Evolutionary conservation across 352 stramenopile genomes (phyloP).

Genomic region (Globisporangium cystogenes): DNA sequence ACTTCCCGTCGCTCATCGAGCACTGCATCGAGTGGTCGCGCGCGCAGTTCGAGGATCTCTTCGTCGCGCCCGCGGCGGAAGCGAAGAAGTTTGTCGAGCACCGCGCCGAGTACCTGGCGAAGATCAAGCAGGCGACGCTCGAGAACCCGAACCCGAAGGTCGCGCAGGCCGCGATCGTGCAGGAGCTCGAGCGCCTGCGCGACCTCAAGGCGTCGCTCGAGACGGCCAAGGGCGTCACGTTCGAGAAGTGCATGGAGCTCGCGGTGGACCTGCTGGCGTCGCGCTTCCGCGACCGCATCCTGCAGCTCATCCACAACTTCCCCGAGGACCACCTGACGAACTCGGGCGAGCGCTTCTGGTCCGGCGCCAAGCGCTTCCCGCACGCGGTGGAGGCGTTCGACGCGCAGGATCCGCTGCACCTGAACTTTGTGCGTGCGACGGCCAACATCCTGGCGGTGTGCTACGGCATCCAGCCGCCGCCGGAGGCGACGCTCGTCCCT

Average conservation of each 20-base stretch:
- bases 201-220: conserved; percentile 47
- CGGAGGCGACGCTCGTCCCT: conserved; percentile 59
- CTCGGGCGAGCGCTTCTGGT: conserved; percentile 82
- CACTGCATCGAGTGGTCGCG: conserved; percentile 99
- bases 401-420: conserved; percentile 48
- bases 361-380: conserved; percentile 80
- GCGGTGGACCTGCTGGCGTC: conserved; percentile 74
- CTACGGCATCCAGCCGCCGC: conserved; percentile 64
- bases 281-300: conserved; percentile 85
- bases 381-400: conserved; percentile 61
- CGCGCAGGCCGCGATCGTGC: conserved; percentile 54
- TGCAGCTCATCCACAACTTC: conserved; percentile 85
- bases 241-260: conserved; percentile 66
- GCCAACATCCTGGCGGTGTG: conserved; percentile 80
- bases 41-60: conserved; percentile 82
- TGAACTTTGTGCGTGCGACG: conserved; percentile 75
- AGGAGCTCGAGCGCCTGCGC: conserved; percentile 69
- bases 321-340: conserved; percentile 80
- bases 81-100: conserved; percentile 84
- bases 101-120: conserved; percentile 63
- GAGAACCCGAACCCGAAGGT: conserved; percentile 75
- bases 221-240: conserved; percentile 46
- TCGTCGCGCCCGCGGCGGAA: conserved; percentile 75
- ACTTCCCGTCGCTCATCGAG: conserved; percentile 95
- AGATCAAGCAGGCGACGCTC: conserved; percentile 61